A percentile compares a stretch with the other conserved stretches of the same genome.
These are phyloP conservation scores for Talaromyces sp. DNA, from an alignment of 2,329 filamentous ascomycete species.

Conservation along the genomic window DNA sequence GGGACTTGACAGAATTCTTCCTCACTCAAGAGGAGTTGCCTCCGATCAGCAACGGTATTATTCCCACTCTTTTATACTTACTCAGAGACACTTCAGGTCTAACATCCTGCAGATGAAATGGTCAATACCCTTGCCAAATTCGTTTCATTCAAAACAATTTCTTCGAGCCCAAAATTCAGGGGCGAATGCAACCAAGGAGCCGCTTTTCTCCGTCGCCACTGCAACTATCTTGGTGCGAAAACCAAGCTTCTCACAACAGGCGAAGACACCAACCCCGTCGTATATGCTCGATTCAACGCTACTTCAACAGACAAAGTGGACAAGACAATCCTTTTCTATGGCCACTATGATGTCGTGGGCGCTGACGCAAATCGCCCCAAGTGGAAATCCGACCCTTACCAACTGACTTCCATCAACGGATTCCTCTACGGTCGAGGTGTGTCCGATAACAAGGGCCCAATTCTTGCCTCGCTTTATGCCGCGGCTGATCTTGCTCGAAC, in stretches of 20 bases:
- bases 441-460: slow-evolving; percentile 95
- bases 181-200: slow-evolving; percentile 93
- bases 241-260: slow-evolving; percentile 88
- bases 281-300: slow-evolving; percentile 87
- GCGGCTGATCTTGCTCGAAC: slow-evolving; percentile 85
- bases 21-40: slow-evolving; percentile 48
- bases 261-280: slow-evolving; percentile 83
- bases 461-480: slow-evolving; percentile 90
- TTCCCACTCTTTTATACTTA: background rate
- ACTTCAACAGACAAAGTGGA: slow-evolving; percentile 64
- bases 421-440: slow-evolving; percentile 96
- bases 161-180: slow-evolving; percentile 79
- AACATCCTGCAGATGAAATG: slow-evolving; percentile 53
- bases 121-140: slow-evolving; percentile 80
- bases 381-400: slow-evolving; percentile 87
- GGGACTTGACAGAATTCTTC: slow-evolving; percentile 70
- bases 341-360: slow-evolving; percentile 95
- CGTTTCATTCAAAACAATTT: slow-evolving; percentile 88
- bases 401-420: slow-evolving; percentile 84
- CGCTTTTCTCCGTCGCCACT: slow-evolving; percentile 84
- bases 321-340: slow-evolving; percentile 93
- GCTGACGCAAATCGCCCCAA: slow-evolving; percentile 80
- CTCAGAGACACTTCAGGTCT: slow-evolving; percentile 6
- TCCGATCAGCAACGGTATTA: slow-evolving; percentile 61
- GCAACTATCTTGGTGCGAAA: slow-evolving; percentile 86